Conservation (phyloP, 78 protist species). For the Salpingoeca rosetta region DNA sequence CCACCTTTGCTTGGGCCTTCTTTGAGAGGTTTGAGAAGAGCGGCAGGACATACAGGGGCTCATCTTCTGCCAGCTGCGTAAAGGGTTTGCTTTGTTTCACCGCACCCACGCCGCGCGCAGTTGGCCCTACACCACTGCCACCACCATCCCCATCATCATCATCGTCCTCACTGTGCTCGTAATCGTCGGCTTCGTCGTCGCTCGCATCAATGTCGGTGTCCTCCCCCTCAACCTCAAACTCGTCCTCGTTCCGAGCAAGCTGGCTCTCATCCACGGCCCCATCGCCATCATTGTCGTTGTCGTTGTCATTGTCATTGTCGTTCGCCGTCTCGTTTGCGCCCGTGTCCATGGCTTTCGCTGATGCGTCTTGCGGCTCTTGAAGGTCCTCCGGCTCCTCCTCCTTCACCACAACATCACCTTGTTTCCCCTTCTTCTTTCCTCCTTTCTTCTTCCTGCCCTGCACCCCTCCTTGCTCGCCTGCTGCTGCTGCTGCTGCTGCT, state of each 20-base stretch:
- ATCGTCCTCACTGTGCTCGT: constrained; percentile 18
- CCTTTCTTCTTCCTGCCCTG: not conserved
- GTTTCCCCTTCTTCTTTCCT: not conserved
- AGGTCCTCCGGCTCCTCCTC: not conserved
- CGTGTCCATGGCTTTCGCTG: not conserved
- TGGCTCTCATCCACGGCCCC: constrained; percentile 22
- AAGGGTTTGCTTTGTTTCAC: not conserved
- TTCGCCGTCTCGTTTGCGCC: not conserved
- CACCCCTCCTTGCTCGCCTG: too few relatives aligned
- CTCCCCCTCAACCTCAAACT: constrained; percentile 1
- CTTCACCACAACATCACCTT: too few relatives aligned
- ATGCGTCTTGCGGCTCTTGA: too few relatives aligned
- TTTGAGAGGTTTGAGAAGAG: constrained; percentile 78
- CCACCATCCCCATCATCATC: constrained; percentile 16
- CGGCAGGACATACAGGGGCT: constrained; percentile 81
- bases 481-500: too few relatives aligned
- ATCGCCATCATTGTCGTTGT: constrained; percentile 5
- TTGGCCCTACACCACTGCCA: constrained; percentile 16
- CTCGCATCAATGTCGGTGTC: not conserved
- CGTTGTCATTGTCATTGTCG: not conserved
- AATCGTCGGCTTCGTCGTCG: constrained; percentile 17
- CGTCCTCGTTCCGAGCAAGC: not conserved
- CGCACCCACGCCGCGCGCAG: not conserved
- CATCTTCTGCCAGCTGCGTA: not conserved
- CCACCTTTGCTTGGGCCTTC: constrained; percentile 61